A percentile compares a stretch with the other conserved stretches of the same genome.
These are phyloP conservation scores for Aspergillus diversus DNA, from an alignment of 495 filamentous ascomycete species.

Conservation along the genomic window DNA sequence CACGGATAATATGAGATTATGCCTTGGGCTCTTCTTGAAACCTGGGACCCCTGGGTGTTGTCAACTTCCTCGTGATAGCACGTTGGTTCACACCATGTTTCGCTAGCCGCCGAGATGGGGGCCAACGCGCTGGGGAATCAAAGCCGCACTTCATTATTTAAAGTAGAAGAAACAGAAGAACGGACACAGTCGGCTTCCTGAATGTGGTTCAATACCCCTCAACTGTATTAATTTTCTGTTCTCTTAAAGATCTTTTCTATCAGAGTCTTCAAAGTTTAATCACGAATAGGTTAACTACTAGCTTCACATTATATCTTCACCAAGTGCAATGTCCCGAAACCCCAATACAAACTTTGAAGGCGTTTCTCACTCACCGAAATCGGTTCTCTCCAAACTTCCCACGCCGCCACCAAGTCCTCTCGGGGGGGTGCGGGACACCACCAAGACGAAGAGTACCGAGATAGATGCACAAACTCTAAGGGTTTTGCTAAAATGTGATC, in stretches of 20 bases:
- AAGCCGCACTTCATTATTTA: not conserved
- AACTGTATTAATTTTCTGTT: not conserved
- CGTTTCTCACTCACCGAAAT: not conserved
- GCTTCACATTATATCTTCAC: not conserved
- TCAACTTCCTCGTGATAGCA: not conserved
- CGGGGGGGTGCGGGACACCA: not conserved
- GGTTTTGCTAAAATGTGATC: slow-evolving; percentile 5
- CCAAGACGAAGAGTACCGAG: not conserved
- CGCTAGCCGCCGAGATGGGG: not conserved
- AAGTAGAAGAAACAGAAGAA: not conserved
- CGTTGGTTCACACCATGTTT: not conserved
- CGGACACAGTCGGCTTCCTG: not conserved
- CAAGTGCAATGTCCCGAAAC: not conserved
- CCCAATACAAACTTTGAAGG: not conserved
- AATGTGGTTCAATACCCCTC: not conserved
- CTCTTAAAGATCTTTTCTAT: not conserved
- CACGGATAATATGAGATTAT: not conserved
- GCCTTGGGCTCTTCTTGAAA: not conserved
- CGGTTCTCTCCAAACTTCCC: not conserved
- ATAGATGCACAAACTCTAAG: not conserved
- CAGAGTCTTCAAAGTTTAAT: not conserved
- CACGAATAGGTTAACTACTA: not conserved
- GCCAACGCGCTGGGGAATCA: not conserved
- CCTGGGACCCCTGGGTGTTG: not conserved
- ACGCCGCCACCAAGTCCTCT: not conserved